Evolutionary conservation across 352 stramenopile genomes (phyloP).

Genomic region (Blastocystis sp.): DNA sequence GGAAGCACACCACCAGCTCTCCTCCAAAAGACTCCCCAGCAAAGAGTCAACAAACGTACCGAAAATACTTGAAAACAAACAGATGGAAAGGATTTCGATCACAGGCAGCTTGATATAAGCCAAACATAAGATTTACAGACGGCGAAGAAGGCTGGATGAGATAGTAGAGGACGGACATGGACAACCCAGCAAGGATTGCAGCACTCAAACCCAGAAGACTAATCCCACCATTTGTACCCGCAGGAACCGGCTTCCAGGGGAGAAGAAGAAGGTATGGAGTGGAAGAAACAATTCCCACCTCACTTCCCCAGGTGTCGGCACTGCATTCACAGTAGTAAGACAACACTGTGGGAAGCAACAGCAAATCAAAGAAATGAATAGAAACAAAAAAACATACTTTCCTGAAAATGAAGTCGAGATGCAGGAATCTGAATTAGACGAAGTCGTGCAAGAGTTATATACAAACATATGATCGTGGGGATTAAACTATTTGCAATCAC

Average conservation of each 20-base stretch:
- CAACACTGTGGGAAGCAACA: slow-evolving; percentile 21
- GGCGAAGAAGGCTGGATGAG: neutral
- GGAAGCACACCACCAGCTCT: slow-evolving; percentile 15
- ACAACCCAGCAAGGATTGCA: neutral
- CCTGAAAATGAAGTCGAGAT: neutral
- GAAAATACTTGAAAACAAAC: neutral
- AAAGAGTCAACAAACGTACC: slow-evolving; percentile 46
- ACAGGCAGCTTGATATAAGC: neutral
- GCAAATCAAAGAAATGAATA: neutral
- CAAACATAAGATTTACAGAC: neutral
- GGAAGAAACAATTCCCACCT: slow-evolving; percentile 26
- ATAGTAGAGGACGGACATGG: neutral
- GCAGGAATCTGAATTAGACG: neutral
- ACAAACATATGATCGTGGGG: slow-evolving; percentile 7
- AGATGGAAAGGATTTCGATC: neutral
- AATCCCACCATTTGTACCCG: slow-evolving; percentile 39
- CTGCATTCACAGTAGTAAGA: slow-evolving; percentile 49
- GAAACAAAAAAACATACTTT: neutral
- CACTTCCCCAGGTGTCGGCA: slow-evolving; percentile 45
- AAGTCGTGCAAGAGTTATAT: neutral
- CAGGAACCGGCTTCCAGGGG: slow-evolving; percentile 12
- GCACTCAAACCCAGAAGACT: neutral
- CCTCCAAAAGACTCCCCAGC: slow-evolving; percentile 8
- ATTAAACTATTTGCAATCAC: slow-evolving; percentile 34
- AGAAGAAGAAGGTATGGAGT: slow-evolving; percentile 19